phyloP scores from a whole-genome alignment of 1,284 basidiomycete genomes.

The Meripilus lineatus region DNA sequence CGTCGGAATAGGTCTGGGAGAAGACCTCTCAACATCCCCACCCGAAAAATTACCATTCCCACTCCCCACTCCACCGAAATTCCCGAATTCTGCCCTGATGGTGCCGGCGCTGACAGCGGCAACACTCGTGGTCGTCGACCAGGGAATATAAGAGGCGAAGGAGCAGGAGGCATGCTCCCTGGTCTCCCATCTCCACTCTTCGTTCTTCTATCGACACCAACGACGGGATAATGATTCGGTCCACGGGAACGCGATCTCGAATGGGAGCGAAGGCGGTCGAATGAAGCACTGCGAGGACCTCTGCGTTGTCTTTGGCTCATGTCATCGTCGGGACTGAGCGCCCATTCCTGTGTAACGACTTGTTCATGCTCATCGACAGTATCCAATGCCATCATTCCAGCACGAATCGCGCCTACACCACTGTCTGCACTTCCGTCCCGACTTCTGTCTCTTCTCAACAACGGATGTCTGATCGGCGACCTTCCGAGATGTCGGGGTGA shows the following conservation, averaged over 20 bases:
- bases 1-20: too few relatives aligned
- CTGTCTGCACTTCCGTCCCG: too few relatives aligned
- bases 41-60: too few relatives aligned
- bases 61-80: too few relatives aligned
- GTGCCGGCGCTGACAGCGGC: too few relatives aligned
- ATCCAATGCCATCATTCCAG: background rate
- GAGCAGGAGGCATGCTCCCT: slow-evolving; percentile 21
- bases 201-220: background rate
- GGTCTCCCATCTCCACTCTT: slow-evolving; percentile 5
- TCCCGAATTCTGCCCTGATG: too few relatives aligned
- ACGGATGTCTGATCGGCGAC: slow-evolving; percentile 5
- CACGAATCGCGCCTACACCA: too few relatives aligned
- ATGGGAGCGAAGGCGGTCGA: background rate
- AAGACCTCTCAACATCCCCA: too few relatives aligned
- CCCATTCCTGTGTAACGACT: background rate
- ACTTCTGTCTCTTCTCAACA: background rate
- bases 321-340: background rate
- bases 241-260: background rate
- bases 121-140: too few relatives aligned
- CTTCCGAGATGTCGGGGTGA: slow-evolving; percentile 10
- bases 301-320: too few relatives aligned
- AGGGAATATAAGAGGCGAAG: too few relatives aligned
- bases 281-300: background rate
- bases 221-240: too few relatives aligned
- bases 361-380: slow-evolving; percentile 5